phyloP scores from a whole-genome alignment of 176 grass and related monocot species.

The Neostapfia colusana region DNA sequence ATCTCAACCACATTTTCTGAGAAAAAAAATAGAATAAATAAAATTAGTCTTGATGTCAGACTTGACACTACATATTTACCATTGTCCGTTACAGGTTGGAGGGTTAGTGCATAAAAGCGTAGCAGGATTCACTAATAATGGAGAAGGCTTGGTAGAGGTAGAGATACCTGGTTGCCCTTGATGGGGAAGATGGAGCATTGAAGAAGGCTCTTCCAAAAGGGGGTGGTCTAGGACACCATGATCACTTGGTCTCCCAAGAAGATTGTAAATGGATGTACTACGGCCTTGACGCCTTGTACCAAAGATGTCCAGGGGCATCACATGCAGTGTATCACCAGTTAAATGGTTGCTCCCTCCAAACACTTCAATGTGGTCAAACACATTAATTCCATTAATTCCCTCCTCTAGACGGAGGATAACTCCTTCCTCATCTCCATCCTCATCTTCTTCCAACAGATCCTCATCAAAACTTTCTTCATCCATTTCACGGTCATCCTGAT shows the following conservation, averaged over 20 bases:
- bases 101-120: slow-evolving; percentile 11
- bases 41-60: slow-evolving; percentile 25
- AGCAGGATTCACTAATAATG: not conserved
- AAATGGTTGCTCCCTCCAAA: slow-evolving; percentile 72
- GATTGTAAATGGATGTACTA: slow-evolving; percentile 96
- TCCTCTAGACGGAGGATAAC: slow-evolving; percentile 91
- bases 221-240: slow-evolving; percentile 82
- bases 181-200: slow-evolving; percentile 57
- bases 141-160: not conserved
- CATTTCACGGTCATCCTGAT: slow-evolving; percentile 96
- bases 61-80: slow-evolving; percentile 9
- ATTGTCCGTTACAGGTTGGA: slow-evolving; percentile 9
- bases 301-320: slow-evolving; percentile 99
- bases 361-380: slow-evolving; percentile 98
- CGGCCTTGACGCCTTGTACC: slow-evolving; percentile 88
- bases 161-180: slow-evolving; percentile 80
- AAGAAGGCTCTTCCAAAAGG: slow-evolving; percentile 82
- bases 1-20: slow-evolving; percentile 84
- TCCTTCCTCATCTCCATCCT: slow-evolving; percentile 93
- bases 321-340: slow-evolving; percentile 72
- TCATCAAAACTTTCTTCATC: slow-evolving; percentile 99
- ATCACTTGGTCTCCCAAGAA: slow-evolving; percentile 77
- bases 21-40: slow-evolving; percentile 25
- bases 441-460: slow-evolving; percentile 90
- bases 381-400: slow-evolving; percentile 98